Conservation (phyloP, 345 rosid species). For the Citrus mangshanensis region DNA sequence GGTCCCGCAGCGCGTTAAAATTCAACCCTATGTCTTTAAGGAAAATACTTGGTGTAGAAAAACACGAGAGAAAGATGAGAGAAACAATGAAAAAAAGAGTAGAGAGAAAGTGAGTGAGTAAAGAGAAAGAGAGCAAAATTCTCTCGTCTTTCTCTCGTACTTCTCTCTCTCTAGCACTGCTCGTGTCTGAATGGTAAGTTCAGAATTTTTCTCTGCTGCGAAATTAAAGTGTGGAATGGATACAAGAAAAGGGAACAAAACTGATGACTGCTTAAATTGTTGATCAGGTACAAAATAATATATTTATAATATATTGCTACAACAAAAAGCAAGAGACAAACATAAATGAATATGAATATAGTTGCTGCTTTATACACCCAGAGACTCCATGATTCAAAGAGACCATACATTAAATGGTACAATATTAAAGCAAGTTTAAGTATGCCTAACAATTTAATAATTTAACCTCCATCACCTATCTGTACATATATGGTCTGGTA, state of each 20-base stretch:
- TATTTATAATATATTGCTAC: not conserved
- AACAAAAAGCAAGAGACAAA: not conserved
- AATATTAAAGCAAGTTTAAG: not conserved
- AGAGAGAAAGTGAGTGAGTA: rapidly evolving
- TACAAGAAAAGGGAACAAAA: not conserved
- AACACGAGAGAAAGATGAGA: rapidly evolving
- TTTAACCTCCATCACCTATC: constrained; percentile 19
- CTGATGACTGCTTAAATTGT: not conserved
- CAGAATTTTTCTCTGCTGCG: no score
- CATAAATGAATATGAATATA: not conserved
- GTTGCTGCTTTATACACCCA: not conserved
- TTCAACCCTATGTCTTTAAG: no score
- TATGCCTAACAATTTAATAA: not conserved
- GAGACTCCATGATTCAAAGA: not conserved
- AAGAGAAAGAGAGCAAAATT: rapidly evolving
- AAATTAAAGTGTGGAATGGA: no score
- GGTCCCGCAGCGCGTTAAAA: rapidly evolving
- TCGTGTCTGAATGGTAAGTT: no score
- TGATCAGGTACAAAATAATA: not conserved
- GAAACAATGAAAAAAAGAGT: rapidly evolving
- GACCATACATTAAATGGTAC: not conserved
- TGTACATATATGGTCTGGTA: constrained; percentile 32
- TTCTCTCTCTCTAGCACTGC: no score
- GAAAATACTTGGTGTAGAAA: rapidly evolving
- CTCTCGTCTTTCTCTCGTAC: no score